Conservation (phyloP, 2,329 filamentous ascomycete genomes). For the Fusarium sp. region DNA sequence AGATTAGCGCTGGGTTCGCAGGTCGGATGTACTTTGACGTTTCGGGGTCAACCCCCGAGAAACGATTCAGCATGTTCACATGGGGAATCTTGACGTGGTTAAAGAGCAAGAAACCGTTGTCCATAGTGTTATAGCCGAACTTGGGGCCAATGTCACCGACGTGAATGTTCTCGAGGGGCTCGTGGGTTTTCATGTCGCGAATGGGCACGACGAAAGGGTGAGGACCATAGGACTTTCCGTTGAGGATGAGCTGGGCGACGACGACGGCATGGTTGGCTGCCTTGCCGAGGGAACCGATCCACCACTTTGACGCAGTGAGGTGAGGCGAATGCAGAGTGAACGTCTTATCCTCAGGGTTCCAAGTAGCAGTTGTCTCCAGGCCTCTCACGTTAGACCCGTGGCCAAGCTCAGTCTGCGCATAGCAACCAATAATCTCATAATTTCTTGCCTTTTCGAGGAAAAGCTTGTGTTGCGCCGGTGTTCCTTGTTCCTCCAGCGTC, state of each 20-base stretch:
- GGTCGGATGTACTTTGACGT: slow-evolving; percentile 77
- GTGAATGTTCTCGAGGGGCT: slow-evolving; percentile 75
- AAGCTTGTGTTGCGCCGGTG: slow-evolving; percentile 77
- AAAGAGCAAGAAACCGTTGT: slow-evolving; percentile 83
- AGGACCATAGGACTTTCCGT: slow-evolving; percentile 76
- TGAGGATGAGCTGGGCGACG: slow-evolving; percentile 80
- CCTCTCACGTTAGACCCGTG: slow-evolving; percentile 83
- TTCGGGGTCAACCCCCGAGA: slow-evolving; percentile 74
- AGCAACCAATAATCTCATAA: slow-evolving; percentile 82
- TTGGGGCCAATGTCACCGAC: slow-evolving; percentile 86
- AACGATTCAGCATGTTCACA: slow-evolving; percentile 78
- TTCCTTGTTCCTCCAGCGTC: slow-evolving; percentile 78
- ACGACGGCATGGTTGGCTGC: slow-evolving; percentile 83
- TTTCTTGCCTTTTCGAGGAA: slow-evolving; percentile 76
- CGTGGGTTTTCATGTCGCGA: slow-evolving; percentile 75
- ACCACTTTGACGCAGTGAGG: slow-evolving; percentile 84
- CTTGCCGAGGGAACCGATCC: slow-evolving; percentile 82
- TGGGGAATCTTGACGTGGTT: slow-evolving; percentile 80
- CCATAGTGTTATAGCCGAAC: slow-evolving; percentile 84
- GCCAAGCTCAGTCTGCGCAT: slow-evolving; percentile 83
- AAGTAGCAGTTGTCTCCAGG: slow-evolving; percentile 78
- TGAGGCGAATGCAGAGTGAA: slow-evolving; percentile 80
- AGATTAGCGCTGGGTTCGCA: slow-evolving; percentile 74
- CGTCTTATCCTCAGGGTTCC: slow-evolving; percentile 78
- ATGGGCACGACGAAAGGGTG: slow-evolving; percentile 85